Conservation (phyloP, 2,329 filamentous ascomycete genomes). For the Seiridium cupressi region DNA sequence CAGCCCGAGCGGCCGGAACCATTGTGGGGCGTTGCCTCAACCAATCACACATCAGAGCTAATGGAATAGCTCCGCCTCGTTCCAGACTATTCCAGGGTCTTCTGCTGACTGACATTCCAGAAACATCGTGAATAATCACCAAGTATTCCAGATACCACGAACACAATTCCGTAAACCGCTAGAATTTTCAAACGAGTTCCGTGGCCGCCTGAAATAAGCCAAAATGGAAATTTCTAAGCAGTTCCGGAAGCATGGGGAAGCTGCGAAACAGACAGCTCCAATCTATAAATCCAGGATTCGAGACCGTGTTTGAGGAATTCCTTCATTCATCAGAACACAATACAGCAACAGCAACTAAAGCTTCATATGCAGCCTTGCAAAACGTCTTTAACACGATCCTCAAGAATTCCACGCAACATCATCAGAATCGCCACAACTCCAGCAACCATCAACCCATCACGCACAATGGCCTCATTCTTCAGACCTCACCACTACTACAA, state of each 20-base stretch:
- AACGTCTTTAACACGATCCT: neutral
- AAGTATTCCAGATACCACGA: neutral
- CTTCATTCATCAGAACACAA: slow-evolving; percentile 25
- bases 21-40: too few relatives aligned
- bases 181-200: slow-evolving; percentile 25
- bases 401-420: slow-evolving; percentile 2
- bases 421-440: neutral
- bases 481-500: slow-evolving; percentile 49
- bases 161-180: slow-evolving; percentile 4
- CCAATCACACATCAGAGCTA: too few relatives aligned
- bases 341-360: slow-evolving; percentile 9
- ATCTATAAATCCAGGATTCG: slow-evolving; percentile 27
- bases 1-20: too few relatives aligned
- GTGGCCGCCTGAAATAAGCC: slow-evolving; percentile 10
- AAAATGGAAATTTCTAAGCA: slow-evolving; percentile 10
- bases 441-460: slow-evolving; percentile 6
- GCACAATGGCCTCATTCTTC: slow-evolving; percentile 58
- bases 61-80: neutral
- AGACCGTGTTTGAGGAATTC: slow-evolving; percentile 11
- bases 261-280: slow-evolving; percentile 7
- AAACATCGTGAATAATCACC: slow-evolving; percentile 1
- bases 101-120: neutral
- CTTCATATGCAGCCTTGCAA: slow-evolving; percentile 5
- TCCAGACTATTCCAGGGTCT: neutral
- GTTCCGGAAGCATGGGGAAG: slow-evolving; percentile 27